Conservation (phyloP, 1,139 yeast genomes). For the Candida sp. region DNA sequence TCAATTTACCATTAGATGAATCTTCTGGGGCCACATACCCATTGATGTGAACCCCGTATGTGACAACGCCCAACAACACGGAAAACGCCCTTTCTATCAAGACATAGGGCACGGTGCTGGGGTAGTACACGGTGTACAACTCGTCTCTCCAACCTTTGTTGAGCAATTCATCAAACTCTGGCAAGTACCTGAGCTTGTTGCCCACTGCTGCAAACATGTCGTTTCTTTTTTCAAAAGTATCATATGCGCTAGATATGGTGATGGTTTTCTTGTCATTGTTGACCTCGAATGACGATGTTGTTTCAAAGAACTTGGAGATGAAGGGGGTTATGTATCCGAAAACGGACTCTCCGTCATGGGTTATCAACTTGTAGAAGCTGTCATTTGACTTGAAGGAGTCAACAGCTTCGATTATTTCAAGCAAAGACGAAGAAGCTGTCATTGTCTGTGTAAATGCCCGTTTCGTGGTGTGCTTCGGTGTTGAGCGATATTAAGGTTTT, state of each 20-base stretch:
- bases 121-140: constrained; percentile 71
- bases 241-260: constrained; percentile 35
- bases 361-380: constrained; percentile 36
- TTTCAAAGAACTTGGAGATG: constrained; percentile 44
- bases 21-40: constrained; percentile 63
- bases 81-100: constrained; percentile 82
- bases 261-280: constrained; percentile 34
- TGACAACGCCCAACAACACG: constrained; percentile 80
- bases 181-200: constrained; percentile 37
- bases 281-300: constrained; percentile 31
- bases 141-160: constrained; percentile 88
- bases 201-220: constrained; percentile 50
- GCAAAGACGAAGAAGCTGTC: constrained; percentile 14
- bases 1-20: constrained; percentile 45
- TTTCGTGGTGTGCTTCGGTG: not conserved
- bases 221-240: constrained; percentile 53
- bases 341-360: constrained; percentile 52
- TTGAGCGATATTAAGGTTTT: not conserved
- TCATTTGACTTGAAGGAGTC: constrained; percentile 49
- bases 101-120: constrained; percentile 59
- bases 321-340: constrained; percentile 58
- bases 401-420: constrained; percentile 37
- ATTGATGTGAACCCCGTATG: constrained; percentile 88
- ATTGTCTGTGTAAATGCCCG: not conserved
- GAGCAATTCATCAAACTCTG: constrained; percentile 45